Evolutionary conservation across 192 early-diverging fungal genomes (phyloP), one percentile per base, ranked within the genome.

Genomic region (Podila epigama): DNA sequence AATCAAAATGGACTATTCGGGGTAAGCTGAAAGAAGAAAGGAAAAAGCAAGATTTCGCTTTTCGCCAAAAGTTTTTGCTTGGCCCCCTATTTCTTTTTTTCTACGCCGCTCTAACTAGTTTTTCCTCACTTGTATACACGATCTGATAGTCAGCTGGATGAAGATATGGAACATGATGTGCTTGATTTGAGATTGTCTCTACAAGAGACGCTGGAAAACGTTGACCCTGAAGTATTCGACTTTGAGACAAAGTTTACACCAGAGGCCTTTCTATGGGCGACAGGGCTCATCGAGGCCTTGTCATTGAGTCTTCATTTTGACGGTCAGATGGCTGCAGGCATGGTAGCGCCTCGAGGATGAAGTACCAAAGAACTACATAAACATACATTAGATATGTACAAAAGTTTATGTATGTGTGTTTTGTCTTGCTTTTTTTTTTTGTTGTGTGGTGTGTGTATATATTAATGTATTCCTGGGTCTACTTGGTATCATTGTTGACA

Each of bases 131-230:
- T n/a, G n/a, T n/a, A n/a, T n/a, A n/a, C n/a, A n/a, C 11, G 11
- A 13, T 8, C 25, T 31, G 3, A 2, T 63, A 72, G 70, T 34
- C 70, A 65, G 32, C 57, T 72, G 22, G 70, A 65, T 37, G 62
- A 72, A 12, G 70, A 72, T 16, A 72, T 72, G 70, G 40, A 13
- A 37, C 55, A 72, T 6, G 70, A 72, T 37, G 70, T 72, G 4
- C 44, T 63, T 20, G 61, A 65, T 59, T 39, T 72, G 41, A 54
- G 56, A 22, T 28, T 58, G 39, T 71, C 70, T 11, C 37, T 72
- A 33, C 70, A 65, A 39, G 70, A 60, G 56, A 53, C 56, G 3
- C 33, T 72, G 25, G 70, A 72, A 27, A 42, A 27, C 5, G 33
- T 60, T 5, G 63, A 72, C 35, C 20, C 44, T 0, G 56, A 65